phyloP scores from a whole-genome alignment of 345 rosid genomes.

The Rhodomyrtus tomentosa region DNA sequence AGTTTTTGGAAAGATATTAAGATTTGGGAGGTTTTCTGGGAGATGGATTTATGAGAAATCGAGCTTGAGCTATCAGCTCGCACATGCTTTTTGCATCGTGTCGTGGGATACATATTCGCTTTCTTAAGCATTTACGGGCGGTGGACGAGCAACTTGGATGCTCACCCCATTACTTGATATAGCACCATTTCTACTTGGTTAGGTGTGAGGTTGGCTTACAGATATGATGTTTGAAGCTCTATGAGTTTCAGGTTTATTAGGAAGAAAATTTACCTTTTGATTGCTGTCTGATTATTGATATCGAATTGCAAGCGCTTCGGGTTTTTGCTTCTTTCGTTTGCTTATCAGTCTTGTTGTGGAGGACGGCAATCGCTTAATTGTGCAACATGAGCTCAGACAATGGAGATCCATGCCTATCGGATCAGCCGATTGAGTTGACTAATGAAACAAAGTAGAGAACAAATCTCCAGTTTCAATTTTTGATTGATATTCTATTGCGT shows the following conservation, averaged over 20 bases:
- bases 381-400: conserved; percentile 55
- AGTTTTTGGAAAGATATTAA: not conserved
- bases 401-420: conserved; percentile 26
- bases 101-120: not conserved
- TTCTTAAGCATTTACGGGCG: not conserved
- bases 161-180: not conserved
- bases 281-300: not conserved
- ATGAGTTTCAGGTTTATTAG: not conserved
- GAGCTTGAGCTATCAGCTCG: not conserved
- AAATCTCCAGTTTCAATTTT: not conserved
- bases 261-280: not conserved
- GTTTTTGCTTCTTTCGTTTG: not conserved
- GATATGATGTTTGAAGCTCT: not conserved
- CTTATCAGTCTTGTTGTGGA: not conserved
- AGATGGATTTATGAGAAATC: not conserved
- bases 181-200: not conserved
- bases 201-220: not conserved
- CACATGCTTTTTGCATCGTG: not conserved
- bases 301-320: not conserved
- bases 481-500: not conserved
- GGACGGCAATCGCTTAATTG: not conserved
- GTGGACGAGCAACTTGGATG: not conserved
- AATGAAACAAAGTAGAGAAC: conserved; percentile 29
- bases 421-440: conserved; percentile 24
- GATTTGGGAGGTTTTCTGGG: not conserved